phyloP scores from a whole-genome alignment of 495 filamentous ascomycete species.

The Wilcoxina mikolae region DNA sequence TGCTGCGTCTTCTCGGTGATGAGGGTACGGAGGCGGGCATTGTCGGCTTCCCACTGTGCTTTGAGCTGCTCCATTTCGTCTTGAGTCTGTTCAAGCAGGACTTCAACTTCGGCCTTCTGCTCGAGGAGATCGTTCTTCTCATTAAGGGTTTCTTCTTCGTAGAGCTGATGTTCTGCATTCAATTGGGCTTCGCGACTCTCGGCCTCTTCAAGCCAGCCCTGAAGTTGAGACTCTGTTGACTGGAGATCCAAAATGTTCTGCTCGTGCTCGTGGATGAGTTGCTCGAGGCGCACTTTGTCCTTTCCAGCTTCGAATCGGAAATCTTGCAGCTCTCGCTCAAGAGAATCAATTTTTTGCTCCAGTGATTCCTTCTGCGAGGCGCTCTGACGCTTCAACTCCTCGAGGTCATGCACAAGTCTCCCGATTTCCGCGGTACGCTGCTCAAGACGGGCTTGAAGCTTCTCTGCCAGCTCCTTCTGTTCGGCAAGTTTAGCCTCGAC shows the following conservation, averaged over 20 bases:
- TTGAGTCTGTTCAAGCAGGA: conserved; percentile 8
- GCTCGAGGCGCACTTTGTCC: conserved; percentile 9
- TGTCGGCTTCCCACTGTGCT: conserved; percentile 3
- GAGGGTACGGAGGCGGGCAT: conserved; percentile 7
- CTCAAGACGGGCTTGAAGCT: conserved; percentile 3
- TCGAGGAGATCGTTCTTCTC: conserved; percentile 7
- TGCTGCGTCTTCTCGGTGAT: conserved; percentile 10
- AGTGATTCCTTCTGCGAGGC: conserved; percentile 4
- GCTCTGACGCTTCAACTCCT: conserved; percentile 14
- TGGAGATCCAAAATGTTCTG: neutral
- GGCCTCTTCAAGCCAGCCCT: conserved; percentile 10
- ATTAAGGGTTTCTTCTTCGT: conserved; percentile 11
- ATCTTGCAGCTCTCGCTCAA: conserved; percentile 9
- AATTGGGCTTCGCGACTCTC: conserved; percentile 10
- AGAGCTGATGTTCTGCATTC: conserved; percentile 18
- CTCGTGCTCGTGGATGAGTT: neutral
- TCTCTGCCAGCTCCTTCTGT: conserved; percentile 8
- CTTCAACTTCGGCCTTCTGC: conserved; percentile 8
- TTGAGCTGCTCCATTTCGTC: neutral
- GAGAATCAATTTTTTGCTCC: conserved; percentile 7
- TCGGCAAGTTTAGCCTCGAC: conserved; percentile 10
- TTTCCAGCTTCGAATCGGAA: conserved; percentile 4
- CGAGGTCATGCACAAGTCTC: conserved; percentile 18
- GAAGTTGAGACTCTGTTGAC: neutral
- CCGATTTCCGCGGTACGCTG: conserved; percentile 12